These are phyloP conservation scores for Neurospora sp. DNA, from an alignment of 495 filamentous ascomycete species.

Conservation along the genomic window DNA sequence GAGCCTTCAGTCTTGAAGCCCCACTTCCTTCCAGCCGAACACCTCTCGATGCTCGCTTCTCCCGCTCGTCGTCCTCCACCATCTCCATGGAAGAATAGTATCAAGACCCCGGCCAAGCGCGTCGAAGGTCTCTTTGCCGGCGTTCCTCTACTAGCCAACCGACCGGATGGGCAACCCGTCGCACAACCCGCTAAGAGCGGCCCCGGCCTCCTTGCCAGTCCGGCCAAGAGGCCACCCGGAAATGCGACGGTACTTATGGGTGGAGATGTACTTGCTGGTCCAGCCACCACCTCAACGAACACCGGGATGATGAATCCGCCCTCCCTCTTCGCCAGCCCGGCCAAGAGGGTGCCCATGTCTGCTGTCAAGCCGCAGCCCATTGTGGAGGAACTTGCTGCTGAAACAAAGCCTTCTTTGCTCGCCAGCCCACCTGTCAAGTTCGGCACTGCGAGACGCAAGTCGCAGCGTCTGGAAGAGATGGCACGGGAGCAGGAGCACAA, in stretches of 20 bases:
- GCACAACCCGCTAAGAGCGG: neutral
- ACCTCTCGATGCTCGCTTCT: constrained; percentile 27
- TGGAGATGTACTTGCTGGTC: neutral
- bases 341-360: neutral
- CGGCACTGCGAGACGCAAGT: neutral
- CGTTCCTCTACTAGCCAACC: neutral
- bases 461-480: constrained; percentile 1
- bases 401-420: constrained; percentile 29
- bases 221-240: neutral
- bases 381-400: neutral
- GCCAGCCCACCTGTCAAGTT: neutral
- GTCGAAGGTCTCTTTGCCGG: constrained; percentile 16
- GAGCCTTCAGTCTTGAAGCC: neutral
- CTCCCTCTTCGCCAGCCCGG: neutral
- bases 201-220: neutral
- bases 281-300: neutral
- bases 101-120: constrained; percentile 39
- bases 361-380: neutral
- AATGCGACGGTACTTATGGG: neutral
- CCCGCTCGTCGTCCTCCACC: constrained; percentile 38
- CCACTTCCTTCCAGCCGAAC: neutral
- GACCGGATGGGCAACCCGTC: constrained; percentile 3
- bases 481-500: neutral
- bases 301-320: neutral
- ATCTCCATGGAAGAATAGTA: constrained; percentile 38